phyloP scores from a whole-genome alignment of 345 rosid genomes.

The Erucastrum elatum region DNA sequence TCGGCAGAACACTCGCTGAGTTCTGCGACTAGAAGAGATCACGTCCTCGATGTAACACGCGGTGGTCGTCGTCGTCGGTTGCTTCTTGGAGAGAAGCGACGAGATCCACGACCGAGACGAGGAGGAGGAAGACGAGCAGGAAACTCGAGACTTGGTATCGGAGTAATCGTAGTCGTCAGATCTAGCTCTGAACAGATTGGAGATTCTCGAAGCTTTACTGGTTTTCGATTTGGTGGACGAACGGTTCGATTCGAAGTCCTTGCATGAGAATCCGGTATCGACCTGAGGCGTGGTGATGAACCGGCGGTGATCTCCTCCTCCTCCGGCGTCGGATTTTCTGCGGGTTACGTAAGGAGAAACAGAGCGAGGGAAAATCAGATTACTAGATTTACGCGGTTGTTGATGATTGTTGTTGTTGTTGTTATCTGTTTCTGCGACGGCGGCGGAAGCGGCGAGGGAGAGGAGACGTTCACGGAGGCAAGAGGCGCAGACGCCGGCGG shows the following conservation, averaged over 20 bases:
- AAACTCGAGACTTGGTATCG: conserved; percentile 41
- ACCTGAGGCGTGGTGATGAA: conserved; percentile 77
- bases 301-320: conserved; percentile 35
- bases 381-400: conserved; percentile 28
- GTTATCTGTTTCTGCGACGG: conserved; percentile 41
- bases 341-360: conserved; percentile 73
- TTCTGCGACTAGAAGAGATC: conserved; percentile 31
- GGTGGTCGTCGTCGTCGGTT: conserved; percentile 38
- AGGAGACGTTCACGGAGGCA: conserved; percentile 83
- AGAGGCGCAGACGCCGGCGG: conserved; percentile 82
- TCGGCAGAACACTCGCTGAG: conserved; percentile 43
- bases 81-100: conserved; percentile 49
- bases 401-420: conserved; percentile 13
- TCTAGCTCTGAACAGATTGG: conserved; percentile 63
- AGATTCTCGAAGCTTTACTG: conserved; percentile 45
- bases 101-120: conserved; percentile 66
- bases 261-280: conserved; percentile 39
- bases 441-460: conserved; percentile 53
- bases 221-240: conserved; percentile 32
- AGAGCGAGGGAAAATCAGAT: conserved; percentile 67
- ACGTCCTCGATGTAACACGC: conserved; percentile 38
- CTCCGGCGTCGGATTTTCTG: conserved; percentile 54
- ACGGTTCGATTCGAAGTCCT: conserved; percentile 34
- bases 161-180: conserved; percentile 60
- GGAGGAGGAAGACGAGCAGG: conserved; percentile 33